phyloP scores from a whole-genome alignment of 2,329 filamentous ascomycete species.

The Mariannaea elegans region DNA sequence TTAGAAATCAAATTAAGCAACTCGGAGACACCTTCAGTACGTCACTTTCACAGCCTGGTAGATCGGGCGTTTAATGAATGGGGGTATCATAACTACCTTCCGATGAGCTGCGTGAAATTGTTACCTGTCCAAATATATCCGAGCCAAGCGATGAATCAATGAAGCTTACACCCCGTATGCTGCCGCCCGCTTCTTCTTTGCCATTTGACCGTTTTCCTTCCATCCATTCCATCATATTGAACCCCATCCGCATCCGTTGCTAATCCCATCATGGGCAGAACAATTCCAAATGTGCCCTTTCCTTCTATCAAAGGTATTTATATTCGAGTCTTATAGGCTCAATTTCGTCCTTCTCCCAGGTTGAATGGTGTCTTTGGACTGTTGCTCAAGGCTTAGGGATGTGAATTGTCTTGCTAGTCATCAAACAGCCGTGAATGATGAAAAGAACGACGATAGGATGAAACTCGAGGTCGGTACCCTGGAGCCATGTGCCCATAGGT shows the following conservation, averaged over 20 bases:
- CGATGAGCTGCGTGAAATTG: constrained; percentile 1
- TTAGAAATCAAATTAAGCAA: no score
- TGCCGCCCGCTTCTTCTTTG: neutral
- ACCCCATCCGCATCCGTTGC: neutral
- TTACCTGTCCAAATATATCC: constrained; percentile 1
- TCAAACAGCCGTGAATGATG: constrained; percentile 87
- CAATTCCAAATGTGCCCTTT: neutral
- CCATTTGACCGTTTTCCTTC: neutral
- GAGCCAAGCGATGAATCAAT: neutral
- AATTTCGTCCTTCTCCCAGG: constrained; percentile 19
- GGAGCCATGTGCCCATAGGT: constrained; percentile 76
- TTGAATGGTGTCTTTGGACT: constrained; percentile 24
- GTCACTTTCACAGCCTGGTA: no score
- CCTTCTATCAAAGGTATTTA: neutral
- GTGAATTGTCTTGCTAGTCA: constrained; percentile 95
- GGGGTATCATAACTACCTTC: constrained; percentile 1
- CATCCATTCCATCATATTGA: neutral
- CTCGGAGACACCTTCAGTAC: no score
- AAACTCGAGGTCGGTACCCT: constrained; percentile 78
- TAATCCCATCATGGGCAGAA: neutral
- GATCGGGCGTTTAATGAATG: neutral
- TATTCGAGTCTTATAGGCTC: neutral
- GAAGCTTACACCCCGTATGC: constrained; percentile 5
- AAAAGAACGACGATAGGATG: constrained; percentile 87
- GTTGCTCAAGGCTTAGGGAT: constrained; percentile 81